These are phyloP conservation scores for Paecilomyces niveus DNA, from an alignment of 2,329 filamentous ascomycete genomes.

Conservation along the genomic window DNA sequence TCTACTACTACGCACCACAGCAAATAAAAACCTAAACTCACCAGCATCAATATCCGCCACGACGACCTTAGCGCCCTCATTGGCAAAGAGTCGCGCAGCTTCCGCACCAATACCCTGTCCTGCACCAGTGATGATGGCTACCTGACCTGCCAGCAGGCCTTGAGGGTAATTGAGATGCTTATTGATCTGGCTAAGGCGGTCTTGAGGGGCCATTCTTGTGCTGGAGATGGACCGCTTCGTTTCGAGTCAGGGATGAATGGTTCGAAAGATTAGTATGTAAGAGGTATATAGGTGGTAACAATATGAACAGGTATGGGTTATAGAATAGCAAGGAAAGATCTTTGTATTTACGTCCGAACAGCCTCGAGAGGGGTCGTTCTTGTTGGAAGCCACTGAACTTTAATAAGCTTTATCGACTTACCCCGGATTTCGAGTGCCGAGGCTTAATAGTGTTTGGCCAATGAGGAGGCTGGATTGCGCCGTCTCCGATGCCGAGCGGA, in stretches of 20 bases:
- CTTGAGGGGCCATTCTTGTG: constrained; percentile 38
- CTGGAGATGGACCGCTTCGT: neutral
- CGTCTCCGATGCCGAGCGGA: too few species aligned
- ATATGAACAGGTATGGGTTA: too few species aligned
- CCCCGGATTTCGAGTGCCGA: neutral
- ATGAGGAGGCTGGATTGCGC: neutral
- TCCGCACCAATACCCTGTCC: constrained; percentile 87
- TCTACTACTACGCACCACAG: neutral
- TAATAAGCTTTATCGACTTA: neutral
- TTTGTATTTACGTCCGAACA: too few species aligned
- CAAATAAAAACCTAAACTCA: constrained; percentile 30
- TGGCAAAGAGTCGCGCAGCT: constrained; percentile 72
- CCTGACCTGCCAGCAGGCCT: constrained; percentile 70
- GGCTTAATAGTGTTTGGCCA: neutral
- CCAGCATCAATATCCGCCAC: constrained; percentile 74
- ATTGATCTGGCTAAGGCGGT: constrained; percentile 63
- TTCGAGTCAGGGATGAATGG: neutral
- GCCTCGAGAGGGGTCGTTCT: too few species aligned
- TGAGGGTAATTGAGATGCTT: constrained; percentile 75
- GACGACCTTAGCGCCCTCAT: constrained; percentile 79
- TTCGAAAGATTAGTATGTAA: neutral
- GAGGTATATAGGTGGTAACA: too few species aligned
- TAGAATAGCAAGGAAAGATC: too few species aligned
- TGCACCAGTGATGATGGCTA: constrained; percentile 79
- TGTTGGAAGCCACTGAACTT: neutral